Conservation (phyloP, 1,284 basidiomycete genomes). For the Fomes fomentarius region DNA sequence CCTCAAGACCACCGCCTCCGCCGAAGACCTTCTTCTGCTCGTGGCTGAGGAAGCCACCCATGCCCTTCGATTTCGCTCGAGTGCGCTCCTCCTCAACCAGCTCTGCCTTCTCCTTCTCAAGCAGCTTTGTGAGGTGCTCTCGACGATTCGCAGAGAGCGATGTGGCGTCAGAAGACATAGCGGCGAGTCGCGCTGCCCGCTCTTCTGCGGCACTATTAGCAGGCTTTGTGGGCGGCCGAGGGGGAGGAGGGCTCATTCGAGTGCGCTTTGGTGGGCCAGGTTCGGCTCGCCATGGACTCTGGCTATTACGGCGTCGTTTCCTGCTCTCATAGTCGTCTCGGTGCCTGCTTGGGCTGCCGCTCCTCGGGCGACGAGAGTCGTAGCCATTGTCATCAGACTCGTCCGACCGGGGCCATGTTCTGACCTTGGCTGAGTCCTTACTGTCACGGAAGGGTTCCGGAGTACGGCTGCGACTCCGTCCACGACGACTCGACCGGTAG, state of each 20-base stretch:
- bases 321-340: constrained; percentile 30
- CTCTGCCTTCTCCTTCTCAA: constrained; percentile 76
- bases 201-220: constrained; percentile 48
- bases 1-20: constrained; percentile 74
- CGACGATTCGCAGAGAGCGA: constrained; percentile 69
- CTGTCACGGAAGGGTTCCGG: constrained; percentile 31
- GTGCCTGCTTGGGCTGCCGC: constrained; percentile 27
- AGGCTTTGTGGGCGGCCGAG: constrained; percentile 29
- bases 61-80: constrained; percentile 67
- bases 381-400: constrained; percentile 48
- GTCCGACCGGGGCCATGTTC: constrained; percentile 46
- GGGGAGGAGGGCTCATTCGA: constrained; percentile 43
- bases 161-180: constrained; percentile 80
- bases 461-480: constrained; percentile 32
- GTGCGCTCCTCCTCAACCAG: constrained; percentile 64
- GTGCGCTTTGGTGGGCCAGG: constrained; percentile 40
- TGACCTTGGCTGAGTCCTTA: constrained; percentile 28
- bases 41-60: constrained; percentile 71
- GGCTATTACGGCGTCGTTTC: constrained; percentile 56
- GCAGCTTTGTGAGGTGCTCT: constrained; percentile 60
- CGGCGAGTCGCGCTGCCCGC: constrained; percentile 82
- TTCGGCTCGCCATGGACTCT: constrained; percentile 31
- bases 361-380: constrained; percentile 23
- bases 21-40: constrained; percentile 82
- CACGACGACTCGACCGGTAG: constrained; percentile 26